Evolutionary conservation across 2,329 filamentous ascomycete genomes (phyloP).

Genomic region (Neurospora crassa): DNA sequence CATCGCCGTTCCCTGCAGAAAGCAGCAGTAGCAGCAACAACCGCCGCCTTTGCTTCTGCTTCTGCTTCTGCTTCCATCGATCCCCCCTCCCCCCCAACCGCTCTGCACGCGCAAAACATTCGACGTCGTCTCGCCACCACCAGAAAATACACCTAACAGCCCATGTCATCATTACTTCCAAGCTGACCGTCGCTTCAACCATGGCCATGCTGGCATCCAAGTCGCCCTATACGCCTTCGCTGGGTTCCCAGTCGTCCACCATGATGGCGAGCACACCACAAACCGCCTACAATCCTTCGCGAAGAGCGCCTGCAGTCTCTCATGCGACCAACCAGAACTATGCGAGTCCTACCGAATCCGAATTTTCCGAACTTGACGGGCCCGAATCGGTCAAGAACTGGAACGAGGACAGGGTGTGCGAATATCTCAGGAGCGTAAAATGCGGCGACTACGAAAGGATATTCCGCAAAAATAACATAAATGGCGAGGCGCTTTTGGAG

Average conservation of each 20-base stretch:
- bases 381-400: conserved; percentile 72
- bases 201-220: conserved; percentile 79
- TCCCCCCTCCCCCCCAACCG: not conserved
- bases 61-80: not conserved
- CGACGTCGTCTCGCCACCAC: not conserved
- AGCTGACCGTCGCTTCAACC: conserved; percentile 5
- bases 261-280: conserved; percentile 38
- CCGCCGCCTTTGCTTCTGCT: not conserved
- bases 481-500: conserved; percentile 90
- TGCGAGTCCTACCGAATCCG: conserved; percentile 80
- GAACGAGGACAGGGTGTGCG: conserved; percentile 85
- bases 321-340: conserved; percentile 45
- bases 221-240: conserved; percentile 53
- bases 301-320: conserved; percentile 41
- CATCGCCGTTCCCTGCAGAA: not conserved
- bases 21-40: not conserved
- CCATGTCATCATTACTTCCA: not conserved
- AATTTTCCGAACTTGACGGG: conserved; percentile 77
- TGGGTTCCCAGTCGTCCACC: conserved; percentile 35
- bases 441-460: conserved; percentile 89
- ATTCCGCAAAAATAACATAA: conserved; percentile 90
- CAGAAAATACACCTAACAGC: not conserved
- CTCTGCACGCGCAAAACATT: not conserved
- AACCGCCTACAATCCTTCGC: conserved; percentile 39
- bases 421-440: conserved; percentile 85